Percentiles rank a stretch among this genome's conserved stretches.
Evolutionary conservation across 2,329 filamentous ascomycete species (phyloP).

Genomic region (Cercospora sesami): DNA sequence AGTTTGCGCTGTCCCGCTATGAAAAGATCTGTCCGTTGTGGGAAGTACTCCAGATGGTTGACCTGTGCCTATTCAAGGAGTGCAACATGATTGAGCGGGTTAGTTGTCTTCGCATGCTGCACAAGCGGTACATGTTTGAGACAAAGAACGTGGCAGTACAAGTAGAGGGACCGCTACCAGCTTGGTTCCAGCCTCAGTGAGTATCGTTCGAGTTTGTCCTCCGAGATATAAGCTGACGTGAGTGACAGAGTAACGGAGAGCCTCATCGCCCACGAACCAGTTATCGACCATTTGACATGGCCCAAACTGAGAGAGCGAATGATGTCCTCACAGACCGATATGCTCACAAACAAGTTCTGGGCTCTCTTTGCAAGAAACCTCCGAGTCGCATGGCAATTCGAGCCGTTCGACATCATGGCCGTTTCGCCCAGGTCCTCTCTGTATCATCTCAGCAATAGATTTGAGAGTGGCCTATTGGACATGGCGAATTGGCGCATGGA

Average conservation of each 20-base stretch:
- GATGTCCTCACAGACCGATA: slow-evolving; percentile 22
- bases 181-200: slow-evolving; percentile 29
- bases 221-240: slow-evolving; percentile 9
- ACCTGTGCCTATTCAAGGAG: slow-evolving; percentile 29
- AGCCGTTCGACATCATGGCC: slow-evolving; percentile 25
- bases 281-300: slow-evolving; percentile 30
- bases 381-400: slow-evolving; percentile 24
- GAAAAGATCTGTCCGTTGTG: slow-evolving; percentile 28
- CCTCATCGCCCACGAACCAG: slow-evolving; percentile 27
- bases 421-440: slow-evolving; percentile 19
- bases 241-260: slow-evolving; percentile 23
- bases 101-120: slow-evolving; percentile 27
- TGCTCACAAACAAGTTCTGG: slow-evolving; percentile 30
- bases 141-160: slow-evolving; percentile 25
- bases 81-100: slow-evolving; percentile 28
- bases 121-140: slow-evolving; percentile 29
- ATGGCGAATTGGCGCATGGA: slow-evolving; percentile 30
- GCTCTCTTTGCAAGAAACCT: slow-evolving; percentile 23
- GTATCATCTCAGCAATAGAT: slow-evolving; percentile 24
- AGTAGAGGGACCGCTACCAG: slow-evolving; percentile 25
- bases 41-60: slow-evolving; percentile 27
- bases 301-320: slow-evolving; percentile 25
- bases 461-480: slow-evolving; percentile 25
- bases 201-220: neutral
- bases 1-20: slow-evolving; percentile 23